A percentile compares a stretch with the other conserved stretches of the same genome.
These are phyloP conservation scores for Arctostaphylos glauca DNA, from an alignment of 148 eudicot genomes.

Conservation along the genomic window DNA sequence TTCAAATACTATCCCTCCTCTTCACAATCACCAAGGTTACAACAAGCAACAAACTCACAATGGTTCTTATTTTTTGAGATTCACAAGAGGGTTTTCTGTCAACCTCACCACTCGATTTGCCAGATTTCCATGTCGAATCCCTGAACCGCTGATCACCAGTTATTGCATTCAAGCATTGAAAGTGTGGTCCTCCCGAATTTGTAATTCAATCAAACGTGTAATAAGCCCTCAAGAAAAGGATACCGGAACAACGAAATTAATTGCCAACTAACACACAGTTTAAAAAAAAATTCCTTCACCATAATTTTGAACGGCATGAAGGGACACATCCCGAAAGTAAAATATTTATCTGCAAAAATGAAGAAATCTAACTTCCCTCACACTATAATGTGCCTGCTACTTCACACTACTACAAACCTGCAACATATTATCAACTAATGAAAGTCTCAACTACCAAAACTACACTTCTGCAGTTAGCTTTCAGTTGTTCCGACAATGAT, in stretches of 20 bases:
- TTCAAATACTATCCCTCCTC: too few species aligned
- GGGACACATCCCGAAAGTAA: neutral
- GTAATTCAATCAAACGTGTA: neutral
- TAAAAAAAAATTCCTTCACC: neutral
- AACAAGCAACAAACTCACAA: too few species aligned
- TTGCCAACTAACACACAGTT: neutral
- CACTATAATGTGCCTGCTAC: neutral
- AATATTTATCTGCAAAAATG: neutral
- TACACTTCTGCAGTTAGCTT: neutral
- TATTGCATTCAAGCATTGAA: neutral
- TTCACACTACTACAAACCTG: neutral
- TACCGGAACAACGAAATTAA: neutral
- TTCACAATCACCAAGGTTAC: too few species aligned
- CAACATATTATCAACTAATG: neutral
- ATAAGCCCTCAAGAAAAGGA: neutral
- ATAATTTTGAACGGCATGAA: neutral
- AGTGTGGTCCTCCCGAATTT: neutral
- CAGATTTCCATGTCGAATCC: too few species aligned
- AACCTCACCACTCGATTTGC: too few species aligned
- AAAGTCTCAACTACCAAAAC: conserved; percentile 3
- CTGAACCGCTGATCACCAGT: neutral
- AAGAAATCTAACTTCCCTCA: neutral
- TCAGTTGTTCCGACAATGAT: neutral
- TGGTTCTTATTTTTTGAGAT: too few species aligned
- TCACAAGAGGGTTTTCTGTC: too few species aligned